Base-by-base conservation (phyloP, 2,329 filamentous ascomycete genomes). In the Clonostachys rosea region DNA sequence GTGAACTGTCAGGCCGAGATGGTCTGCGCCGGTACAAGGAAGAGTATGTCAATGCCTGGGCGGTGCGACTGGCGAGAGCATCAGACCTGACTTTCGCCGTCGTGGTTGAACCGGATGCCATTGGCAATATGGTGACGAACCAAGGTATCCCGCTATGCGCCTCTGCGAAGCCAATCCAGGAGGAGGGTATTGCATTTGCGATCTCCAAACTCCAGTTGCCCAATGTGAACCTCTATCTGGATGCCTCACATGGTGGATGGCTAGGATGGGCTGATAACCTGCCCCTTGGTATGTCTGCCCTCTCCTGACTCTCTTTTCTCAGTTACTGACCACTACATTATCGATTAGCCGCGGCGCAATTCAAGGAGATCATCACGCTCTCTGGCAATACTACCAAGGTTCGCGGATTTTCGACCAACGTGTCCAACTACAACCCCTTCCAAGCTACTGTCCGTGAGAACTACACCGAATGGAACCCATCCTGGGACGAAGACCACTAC, bases 201-300 rank as follows among this genome's bases (percentile, higher is more conserved):
- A 68, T 73, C 49, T 50, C 58, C 14, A 59, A 57, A 45, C 54
- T 71, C 12, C 69, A 70, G 52, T 56, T 60, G 40, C 54, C 57
- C 24, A 62, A 71, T 48, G 62, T 71, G 33, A 54, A 63, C 20
- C 56, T 71, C 12, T 71, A 72, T 54, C 57, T 72, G 10, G 69
- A 72, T 49, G 68, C 66, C 16, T 66, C 68, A 12, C 67, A 72
- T 53, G 66, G 68, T 34, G 69, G 69, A 20, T 72, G 69, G 69
- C 59, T 72, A 10, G 69, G 69, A 34, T 71, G 68, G 68, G 55
- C 60, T 40, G 59, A 54, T 42, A 68, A 70, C 55, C 59, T 71
- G 16, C 61, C 63, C 11, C 57, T 64, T 5, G 55, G 63, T 64
- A 57, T 37, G 56, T 50, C 12, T 14, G 20, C 14, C 18, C 12